These are phyloP conservation scores for Aspergillus sp. DNA, from an alignment of 2,329 filamentous ascomycete species.

Conservation along the genomic window DNA sequence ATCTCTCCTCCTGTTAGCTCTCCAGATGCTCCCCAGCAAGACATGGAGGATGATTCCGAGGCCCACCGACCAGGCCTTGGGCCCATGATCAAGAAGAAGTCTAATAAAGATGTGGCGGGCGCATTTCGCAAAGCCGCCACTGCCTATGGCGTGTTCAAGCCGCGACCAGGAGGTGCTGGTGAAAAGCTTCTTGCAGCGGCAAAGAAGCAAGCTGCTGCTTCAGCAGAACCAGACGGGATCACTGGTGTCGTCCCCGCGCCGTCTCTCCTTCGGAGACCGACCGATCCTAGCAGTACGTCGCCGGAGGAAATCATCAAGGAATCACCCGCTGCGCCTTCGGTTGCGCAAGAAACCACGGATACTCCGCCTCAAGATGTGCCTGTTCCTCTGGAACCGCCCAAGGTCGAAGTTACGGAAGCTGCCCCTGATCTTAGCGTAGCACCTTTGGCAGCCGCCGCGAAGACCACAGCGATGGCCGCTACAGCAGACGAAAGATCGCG, in stretches of 20 bases:
- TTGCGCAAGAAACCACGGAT: constrained; percentile 19
- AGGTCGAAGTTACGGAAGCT: constrained; percentile 45
- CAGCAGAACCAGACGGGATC: constrained; percentile 82
- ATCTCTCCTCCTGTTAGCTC: constrained; percentile 21
- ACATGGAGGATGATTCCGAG: constrained; percentile 55
- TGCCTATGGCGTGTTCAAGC: constrained; percentile 76
- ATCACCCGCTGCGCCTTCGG: constrained; percentile 26
- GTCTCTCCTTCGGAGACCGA: constrained; percentile 48
- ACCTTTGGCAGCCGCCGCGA: constrained; percentile 27
- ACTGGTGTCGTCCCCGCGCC: constrained; percentile 86
- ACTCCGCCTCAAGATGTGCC: constrained; percentile 10
- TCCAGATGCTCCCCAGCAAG: constrained; percentile 19
- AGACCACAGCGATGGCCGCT: constrained; percentile 27
- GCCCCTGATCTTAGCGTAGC: constrained; percentile 35
- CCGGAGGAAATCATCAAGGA: constrained; percentile 38
- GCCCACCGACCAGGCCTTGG: constrained; percentile 75
- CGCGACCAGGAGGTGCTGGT: constrained; percentile 82
- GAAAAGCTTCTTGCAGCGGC: constrained; percentile 71
- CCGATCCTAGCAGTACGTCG: constrained; percentile 41
- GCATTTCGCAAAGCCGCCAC: constrained; percentile 80
- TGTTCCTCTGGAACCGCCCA: constrained; percentile 33
- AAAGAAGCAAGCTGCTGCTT: constrained; percentile 55
- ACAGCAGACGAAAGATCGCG: constrained; percentile 32
- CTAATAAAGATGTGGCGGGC: constrained; percentile 71
- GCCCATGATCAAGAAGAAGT: constrained; percentile 87